Percentiles rank a stretch among this genome's conserved stretches.
Evolutionary conservation across 2,329 filamentous ascomycete genomes (phyloP).

Genomic region (Thermothelomyces thermophilus): DNA sequence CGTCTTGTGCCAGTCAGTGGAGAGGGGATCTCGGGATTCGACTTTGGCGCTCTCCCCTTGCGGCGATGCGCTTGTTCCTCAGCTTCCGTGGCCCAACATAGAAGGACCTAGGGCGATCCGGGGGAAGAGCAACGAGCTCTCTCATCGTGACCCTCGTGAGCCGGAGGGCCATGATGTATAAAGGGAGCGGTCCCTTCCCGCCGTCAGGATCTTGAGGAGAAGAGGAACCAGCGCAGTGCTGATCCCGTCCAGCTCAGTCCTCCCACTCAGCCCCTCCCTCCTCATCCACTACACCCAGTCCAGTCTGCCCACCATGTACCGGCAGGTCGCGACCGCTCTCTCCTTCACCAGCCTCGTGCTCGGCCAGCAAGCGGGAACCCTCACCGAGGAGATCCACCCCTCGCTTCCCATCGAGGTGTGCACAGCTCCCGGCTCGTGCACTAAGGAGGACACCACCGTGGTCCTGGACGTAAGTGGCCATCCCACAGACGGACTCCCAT

Average conservation of each 20-base stretch:
- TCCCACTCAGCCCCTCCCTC: neutral
- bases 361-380: slow-evolving; percentile 34
- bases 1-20: neutral
- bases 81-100: slow-evolving; percentile 4
- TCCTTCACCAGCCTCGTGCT: slow-evolving; percentile 27
- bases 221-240: slow-evolving; percentile 4
- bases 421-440: slow-evolving; percentile 38
- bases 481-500: too few relatives aligned
- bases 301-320: slow-evolving; percentile 20
- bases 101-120: neutral
- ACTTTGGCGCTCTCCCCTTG: neutral
- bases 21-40: neutral
- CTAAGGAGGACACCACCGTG: slow-evolving; percentile 37
- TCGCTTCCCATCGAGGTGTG: slow-evolving; percentile 42
- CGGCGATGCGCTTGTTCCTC: neutral
- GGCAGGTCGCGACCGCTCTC: slow-evolving; percentile 19
- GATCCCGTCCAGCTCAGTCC: neutral
- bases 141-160: neutral
- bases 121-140: neutral
- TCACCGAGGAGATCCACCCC: slow-evolving; percentile 39
- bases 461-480: slow-evolving; percentile 38
- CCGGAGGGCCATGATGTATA: too few relatives aligned
- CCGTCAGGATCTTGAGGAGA: neutral
- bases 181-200: neutral
- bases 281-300: neutral